Percentiles rank a stretch among this genome's conserved stretches.
Evolutionary conservation across 1,284 basidiomycete species (phyloP).

Genomic region (Kwoniella shivajii): DNA sequence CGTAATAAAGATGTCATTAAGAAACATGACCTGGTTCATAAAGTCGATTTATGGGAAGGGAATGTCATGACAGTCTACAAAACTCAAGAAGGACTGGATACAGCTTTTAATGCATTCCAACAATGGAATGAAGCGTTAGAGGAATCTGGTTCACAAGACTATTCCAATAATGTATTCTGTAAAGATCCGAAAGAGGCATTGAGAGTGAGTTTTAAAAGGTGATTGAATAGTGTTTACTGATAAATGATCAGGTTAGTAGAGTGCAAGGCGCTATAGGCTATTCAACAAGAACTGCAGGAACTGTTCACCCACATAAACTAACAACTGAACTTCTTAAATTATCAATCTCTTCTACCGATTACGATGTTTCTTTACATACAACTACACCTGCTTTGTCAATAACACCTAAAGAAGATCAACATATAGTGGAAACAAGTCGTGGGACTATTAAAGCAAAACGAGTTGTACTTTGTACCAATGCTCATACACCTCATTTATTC

Average conservation of each 20-base stretch:
- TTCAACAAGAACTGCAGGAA: slow-evolving; percentile 1
- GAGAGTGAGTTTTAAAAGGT: not conserved
- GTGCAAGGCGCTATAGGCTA: not conserved
- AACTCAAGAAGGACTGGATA: not conserved
- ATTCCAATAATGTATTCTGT: not conserved
- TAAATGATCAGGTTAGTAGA: not conserved
- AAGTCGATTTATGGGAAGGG: slow-evolving; percentile 20
- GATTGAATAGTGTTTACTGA: no score
- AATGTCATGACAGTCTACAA: not conserved
- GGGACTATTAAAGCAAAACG: slow-evolving; percentile 21
- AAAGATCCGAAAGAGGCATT: not conserved
- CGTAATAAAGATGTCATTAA: not conserved
- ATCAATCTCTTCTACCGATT: not conserved
- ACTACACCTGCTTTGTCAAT: not conserved
- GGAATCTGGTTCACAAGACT: not conserved
- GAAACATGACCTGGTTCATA: slow-evolving; percentile 44
- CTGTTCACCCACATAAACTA: slow-evolving; percentile 1
- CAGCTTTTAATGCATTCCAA: not conserved
- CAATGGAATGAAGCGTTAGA: not conserved
- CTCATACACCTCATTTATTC: slow-evolving; percentile 32
- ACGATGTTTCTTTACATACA: not conserved
- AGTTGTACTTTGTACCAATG: slow-evolving; percentile 31
- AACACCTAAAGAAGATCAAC: not conserved
- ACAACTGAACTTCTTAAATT: slow-evolving; percentile 1
- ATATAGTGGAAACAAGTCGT: not conserved